These are phyloP conservation scores for Sonneratia caseolaris DNA, from an alignment of 345 rosid species.

Conservation along the genomic window DNA sequence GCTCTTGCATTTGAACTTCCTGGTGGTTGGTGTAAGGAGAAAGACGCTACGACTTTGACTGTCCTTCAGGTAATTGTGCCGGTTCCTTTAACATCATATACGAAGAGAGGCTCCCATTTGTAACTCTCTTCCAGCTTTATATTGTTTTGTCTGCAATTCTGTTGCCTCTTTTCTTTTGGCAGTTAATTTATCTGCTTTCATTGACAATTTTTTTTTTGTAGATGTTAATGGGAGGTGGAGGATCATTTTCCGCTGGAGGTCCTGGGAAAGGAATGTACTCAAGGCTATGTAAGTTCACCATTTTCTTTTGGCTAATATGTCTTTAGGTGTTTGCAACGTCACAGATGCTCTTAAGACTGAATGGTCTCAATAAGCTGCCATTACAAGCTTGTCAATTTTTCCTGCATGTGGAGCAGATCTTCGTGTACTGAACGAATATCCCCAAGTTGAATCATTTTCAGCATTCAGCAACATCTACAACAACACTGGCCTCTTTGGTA, in stretches of 20 bases:
- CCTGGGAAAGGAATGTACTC: conserved; percentile 99
- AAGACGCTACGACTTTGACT: conserved; percentile 65
- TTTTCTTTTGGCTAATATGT: background rate
- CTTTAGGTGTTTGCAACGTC: background rate
- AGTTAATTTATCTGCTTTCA: too few relatives aligned
- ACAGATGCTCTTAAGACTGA: background rate
- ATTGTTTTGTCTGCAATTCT: background rate
- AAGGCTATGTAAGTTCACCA: conserved; percentile 59
- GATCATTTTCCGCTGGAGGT: conserved; percentile 94
- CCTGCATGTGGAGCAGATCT: conserved; percentile 42
- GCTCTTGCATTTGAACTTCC: conserved; percentile 89
- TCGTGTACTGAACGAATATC: conserved; percentile 57
- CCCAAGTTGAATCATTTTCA: conserved; percentile 65
- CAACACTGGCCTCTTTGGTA: conserved; percentile 63
- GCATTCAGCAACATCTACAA: conserved; percentile 86
- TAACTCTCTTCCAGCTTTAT: background rate
- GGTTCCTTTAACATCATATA: background rate
- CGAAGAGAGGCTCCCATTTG: background rate
- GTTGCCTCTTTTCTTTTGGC: background rate
- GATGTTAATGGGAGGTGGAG: conserved; percentile 99
- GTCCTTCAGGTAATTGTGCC: conserved; percentile 68
- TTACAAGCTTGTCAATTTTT: background rate
- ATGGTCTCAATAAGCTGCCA: background rate
- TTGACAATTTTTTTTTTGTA: conserved; percentile 16
- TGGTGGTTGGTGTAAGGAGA: conserved; percentile 72